phyloP scores from a whole-genome alignment of 345 rosid species.

The Raphanus sativus region DNA sequence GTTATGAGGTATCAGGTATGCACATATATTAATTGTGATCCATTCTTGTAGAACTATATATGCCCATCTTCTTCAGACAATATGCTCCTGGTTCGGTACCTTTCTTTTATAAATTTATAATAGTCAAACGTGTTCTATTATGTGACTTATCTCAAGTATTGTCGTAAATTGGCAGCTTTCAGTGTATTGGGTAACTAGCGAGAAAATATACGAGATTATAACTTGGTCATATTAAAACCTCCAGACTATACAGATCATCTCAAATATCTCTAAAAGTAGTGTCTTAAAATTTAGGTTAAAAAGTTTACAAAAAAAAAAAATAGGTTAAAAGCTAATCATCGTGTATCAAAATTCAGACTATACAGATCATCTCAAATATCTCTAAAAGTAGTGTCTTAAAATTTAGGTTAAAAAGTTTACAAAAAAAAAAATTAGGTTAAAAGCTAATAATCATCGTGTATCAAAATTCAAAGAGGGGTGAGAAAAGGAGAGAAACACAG shows the following conservation, averaged over 20 bases:
- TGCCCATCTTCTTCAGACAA: conserved; percentile 36
- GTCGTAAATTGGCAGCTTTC: neutral
- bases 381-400: neutral
- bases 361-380: too few relatives aligned
- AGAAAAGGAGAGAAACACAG: conserved; percentile 18
- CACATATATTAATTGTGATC: conserved; percentile 21
- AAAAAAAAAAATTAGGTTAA: too few relatives aligned
- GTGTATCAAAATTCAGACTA: too few relatives aligned
- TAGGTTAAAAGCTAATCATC: too few relatives aligned
- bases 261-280: neutral
- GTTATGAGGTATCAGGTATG: neutral
- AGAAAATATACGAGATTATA: conserved; percentile 2
- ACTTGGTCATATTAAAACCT: neutral
- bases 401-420: conserved; percentile 22
- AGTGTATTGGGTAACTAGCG: neutral
- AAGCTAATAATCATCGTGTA: conserved; percentile 4
- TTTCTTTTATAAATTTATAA: neutral
- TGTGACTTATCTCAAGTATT: conserved; percentile 13
- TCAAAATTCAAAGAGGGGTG: conserved; percentile 12
- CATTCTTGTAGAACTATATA: conserved; percentile 5
- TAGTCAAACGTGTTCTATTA: neutral
- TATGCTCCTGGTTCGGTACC: neutral
- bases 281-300: conserved; percentile 19
- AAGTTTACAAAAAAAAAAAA: neutral
- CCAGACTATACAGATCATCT: too few relatives aligned